Conservation (phyloP, 2,329 filamentous ascomycete species). For the Trichoderma koningiopsis region DNA sequence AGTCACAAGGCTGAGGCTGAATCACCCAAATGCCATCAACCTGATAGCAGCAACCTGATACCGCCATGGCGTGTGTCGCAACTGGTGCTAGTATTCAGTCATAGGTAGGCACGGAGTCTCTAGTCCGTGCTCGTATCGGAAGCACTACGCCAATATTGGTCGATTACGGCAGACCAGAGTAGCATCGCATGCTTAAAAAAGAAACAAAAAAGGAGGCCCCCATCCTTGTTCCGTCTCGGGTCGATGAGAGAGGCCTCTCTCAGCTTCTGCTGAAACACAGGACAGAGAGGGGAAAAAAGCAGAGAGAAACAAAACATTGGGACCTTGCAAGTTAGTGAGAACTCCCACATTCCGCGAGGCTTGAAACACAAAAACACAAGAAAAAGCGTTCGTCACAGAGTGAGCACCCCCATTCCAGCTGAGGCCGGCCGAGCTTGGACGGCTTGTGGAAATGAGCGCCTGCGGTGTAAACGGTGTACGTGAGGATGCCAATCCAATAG, state of each 20-base stretch:
- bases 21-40: neutral
- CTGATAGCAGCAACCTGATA: neutral
- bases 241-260: neutral
- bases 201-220: slow-evolving; percentile 17
- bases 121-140: slow-evolving; percentile 11
- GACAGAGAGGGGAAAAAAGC: neutral
- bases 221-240: slow-evolving; percentile 14
- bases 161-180: slow-evolving; percentile 22
- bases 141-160: slow-evolving; percentile 6
- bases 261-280: slow-evolving; percentile 13
- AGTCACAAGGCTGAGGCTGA: slow-evolving; percentile 9
- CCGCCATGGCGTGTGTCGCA: neutral
- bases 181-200: slow-evolving; percentile 19
- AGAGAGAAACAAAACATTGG: neutral
- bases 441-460: slow-evolving; percentile 6
- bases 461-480: slow-evolving; percentile 20
- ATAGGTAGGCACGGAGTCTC: neutral
- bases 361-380: neutral
- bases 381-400: neutral
- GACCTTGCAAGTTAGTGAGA: neutral
- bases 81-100: too few species aligned
- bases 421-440: neutral
- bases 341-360: neutral
- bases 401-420: slow-evolving; percentile 6
- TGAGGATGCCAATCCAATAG: slow-evolving; percentile 2